phyloP scores from a whole-genome alignment of 129 eudicot species.

The Artemisia argyi region DNA sequence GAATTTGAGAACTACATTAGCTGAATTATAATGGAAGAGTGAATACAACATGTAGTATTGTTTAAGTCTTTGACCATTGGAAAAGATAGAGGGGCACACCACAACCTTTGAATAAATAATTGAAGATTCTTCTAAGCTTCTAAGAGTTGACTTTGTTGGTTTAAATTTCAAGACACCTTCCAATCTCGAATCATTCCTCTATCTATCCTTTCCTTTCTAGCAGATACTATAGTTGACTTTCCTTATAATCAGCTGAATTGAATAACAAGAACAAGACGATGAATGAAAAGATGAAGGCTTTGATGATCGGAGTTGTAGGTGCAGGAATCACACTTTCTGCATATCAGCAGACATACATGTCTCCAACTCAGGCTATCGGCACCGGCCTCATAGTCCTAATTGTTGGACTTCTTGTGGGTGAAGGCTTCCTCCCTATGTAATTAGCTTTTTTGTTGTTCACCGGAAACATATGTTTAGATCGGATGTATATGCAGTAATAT shows the following conservation, averaged over 20 bases:
- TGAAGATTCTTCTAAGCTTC: slow-evolving; percentile 29
- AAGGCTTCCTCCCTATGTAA: slow-evolving; percentile 80
- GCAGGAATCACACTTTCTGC: slow-evolving; percentile 86
- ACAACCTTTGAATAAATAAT: slow-evolving; percentile 6
- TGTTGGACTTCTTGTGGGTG: slow-evolving; percentile 75
- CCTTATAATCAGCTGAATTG: background rate
- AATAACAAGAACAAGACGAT: slow-evolving; percentile 31
- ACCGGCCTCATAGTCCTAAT: slow-evolving; percentile 67
- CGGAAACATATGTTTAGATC: background rate
- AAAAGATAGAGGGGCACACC: slow-evolving; percentile 34
- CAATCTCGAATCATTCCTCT: slow-evolving; percentile 14
- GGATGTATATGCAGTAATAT: background rate
- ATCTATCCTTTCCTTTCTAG: slow-evolving; percentile 5
- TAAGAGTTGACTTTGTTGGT: slow-evolving; percentile 37
- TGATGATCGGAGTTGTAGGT: slow-evolving; percentile 75
- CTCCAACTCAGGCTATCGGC: slow-evolving; percentile 65
- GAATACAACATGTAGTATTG: too few relatives aligned
- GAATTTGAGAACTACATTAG: background rate
- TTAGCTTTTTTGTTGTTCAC: slow-evolving; percentile 4
- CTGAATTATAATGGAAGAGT: background rate
- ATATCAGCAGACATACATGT: slow-evolving; percentile 62
- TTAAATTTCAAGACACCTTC: slow-evolving; percentile 25
- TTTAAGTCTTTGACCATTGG: slow-evolving; percentile 26
- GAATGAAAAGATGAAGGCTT: slow-evolving; percentile 64
- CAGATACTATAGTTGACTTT: slow-evolving; percentile 35